A percentile compares a stretch with the other conserved stretches of the same genome.
phyloP scores from a whole-genome alignment of 2,329 filamentous ascomycete species.

The Nigrograna mackinnonii region DNA sequence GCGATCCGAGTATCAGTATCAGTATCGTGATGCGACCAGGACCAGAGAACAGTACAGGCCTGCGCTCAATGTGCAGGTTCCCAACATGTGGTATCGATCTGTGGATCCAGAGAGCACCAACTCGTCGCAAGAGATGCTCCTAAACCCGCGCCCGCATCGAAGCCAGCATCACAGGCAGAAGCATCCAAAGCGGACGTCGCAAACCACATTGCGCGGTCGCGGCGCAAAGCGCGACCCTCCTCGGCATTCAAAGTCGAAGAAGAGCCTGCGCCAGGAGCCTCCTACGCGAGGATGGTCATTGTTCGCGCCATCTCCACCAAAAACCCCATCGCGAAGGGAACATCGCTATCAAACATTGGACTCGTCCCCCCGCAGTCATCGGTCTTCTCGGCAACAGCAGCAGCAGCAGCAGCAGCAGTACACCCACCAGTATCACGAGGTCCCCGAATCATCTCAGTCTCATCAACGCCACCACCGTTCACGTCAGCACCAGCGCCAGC shows the following conservation, averaged over 20 bases:
- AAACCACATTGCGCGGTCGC: conserved; percentile 36
- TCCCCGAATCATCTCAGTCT: conserved; percentile 20
- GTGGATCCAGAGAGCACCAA: conserved; percentile 24
- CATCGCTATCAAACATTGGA: conserved; percentile 29
- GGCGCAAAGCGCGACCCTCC: conserved; percentile 41
- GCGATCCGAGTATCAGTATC: conserved; percentile 13
- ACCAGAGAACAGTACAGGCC: conserved; percentile 22
- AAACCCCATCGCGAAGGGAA: conserved; percentile 19
- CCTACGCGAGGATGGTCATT: conserved; percentile 29
- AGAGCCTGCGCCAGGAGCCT: conserved; percentile 23
- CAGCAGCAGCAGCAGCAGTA: conserved; percentile 18
- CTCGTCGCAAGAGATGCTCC: conserved; percentile 37
- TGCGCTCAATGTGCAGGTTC: conserved; percentile 27
- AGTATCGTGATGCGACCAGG: conserved; percentile 17
- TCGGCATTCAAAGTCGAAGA: conserved; percentile 33
- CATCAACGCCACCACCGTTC: conserved; percentile 25
- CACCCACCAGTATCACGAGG: conserved; percentile 10
- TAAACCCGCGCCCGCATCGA: conserved; percentile 40
- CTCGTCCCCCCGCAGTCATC: conserved; percentile 31
- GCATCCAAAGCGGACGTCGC: conserved; percentile 36
- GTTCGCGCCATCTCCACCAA: conserved; percentile 34
- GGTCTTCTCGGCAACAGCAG: conserved; percentile 24
- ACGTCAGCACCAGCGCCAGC: conserved; percentile 29
- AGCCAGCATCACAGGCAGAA: conserved; percentile 33
- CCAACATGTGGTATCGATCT: conserved; percentile 31